Evolutionary conservation across 2,329 filamentous ascomycete species (phyloP), one percentile per base, ranked within the genome.

Genomic region (Xylariales sp.): DNA sequence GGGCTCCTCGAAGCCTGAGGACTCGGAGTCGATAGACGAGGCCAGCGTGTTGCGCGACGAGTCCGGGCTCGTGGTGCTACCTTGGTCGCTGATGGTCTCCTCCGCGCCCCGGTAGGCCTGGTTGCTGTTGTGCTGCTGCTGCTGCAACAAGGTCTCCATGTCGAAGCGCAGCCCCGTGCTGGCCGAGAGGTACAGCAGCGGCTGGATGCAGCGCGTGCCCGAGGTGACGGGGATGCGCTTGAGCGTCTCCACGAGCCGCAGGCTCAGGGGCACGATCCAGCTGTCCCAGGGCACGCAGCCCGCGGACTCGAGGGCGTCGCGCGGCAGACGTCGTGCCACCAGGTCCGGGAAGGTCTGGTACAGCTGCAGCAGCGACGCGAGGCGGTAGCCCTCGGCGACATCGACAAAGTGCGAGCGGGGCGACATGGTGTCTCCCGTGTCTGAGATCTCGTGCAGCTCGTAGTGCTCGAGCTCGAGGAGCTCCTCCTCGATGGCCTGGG

Each of bases 301-400:
- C 32, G 33, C 37, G 29, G 33, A 17, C 30, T 38, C 6, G 16
- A 40, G 0, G 8, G 40, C 37, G 28, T 50, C 45, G 13, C 46
- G 38, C 5, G 60, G 57, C 2, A 62, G 40, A 1, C 59, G 50
- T 3, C 56, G 30, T 0, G 54, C 40, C 0, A 59, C 55, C 2
- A 62, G 38, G 5, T 62, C 58, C 0, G 59, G 60, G 4, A 62
- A 62, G 0, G 62, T 64, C 32, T 63, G 56, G 43, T 66, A 66
- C 2, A 66, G 56, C 24, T 66, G 63, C 3, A 66, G 46, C 13
- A 66, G 40, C 0, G 63, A 57, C 0, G 57, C 54, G 0, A 66
- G 47, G 2, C 59, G 55, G 27, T 64, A 65, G 0, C 61, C 62
- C 30, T 66, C 63, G 2, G 60, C 61, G 1, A 61, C 60, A 2